Conservation (phyloP, 2,329 filamentous ascomycete species). For the Talaromyces piceae region DNA sequence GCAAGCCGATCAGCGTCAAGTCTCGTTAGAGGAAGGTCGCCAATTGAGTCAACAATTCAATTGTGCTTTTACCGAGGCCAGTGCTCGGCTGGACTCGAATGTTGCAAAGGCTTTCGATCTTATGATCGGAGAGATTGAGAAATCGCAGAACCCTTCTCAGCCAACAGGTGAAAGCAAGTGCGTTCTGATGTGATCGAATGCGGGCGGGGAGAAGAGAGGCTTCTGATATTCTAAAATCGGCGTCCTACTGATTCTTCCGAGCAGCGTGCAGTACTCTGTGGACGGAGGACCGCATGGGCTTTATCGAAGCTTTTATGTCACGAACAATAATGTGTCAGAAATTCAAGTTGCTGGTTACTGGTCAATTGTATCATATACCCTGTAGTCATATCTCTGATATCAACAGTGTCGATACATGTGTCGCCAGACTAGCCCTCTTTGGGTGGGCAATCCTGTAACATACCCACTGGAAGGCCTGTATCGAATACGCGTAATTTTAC, state of each 20-base stretch:
- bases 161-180: constrained; percentile 76
- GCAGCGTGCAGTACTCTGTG: too few relatives aligned
- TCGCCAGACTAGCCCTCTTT: background rate
- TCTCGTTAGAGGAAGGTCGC: constrained; percentile 76
- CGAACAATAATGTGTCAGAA: background rate
- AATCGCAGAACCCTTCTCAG: constrained; percentile 82
- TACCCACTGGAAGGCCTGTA: background rate
- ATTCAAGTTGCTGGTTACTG: background rate
- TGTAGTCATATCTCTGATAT: too few relatives aligned
- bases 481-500: background rate
- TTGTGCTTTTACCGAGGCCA: constrained; percentile 92
- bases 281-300: background rate
- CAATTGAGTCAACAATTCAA: constrained; percentile 78
- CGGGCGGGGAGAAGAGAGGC: background rate
- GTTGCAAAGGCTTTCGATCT: constrained; percentile 88
- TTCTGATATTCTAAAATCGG: too few relatives aligned
- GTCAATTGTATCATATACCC: background rate
- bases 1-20: constrained; percentile 85
- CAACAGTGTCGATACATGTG: background rate
- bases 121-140: constrained; percentile 91
- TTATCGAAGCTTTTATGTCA: background rate
- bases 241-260: too few relatives aligned
- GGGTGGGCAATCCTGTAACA: background rate
- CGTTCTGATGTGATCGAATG: constrained; percentile 62
- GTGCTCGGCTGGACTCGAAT: constrained; percentile 89